Base-by-base conservation (phyloP, 305 asterid species). In the Solanum hybrid region DNA sequence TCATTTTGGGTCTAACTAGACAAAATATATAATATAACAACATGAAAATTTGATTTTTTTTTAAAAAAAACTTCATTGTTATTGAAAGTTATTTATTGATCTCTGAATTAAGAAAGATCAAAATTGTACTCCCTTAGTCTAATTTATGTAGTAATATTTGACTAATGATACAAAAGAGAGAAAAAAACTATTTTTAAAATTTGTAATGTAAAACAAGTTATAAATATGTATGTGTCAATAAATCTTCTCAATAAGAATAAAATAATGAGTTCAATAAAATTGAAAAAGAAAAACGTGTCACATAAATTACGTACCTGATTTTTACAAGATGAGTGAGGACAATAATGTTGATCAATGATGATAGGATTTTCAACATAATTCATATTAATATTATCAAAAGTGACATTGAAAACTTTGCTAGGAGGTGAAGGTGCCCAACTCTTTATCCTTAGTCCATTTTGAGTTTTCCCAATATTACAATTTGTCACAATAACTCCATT, bases 341-440 rank as follows among this genome's bases (percentile, higher is more conserved):
- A 94, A 34, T 94, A 94, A 13, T 91, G n/a, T 12, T 94, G 95
- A 76, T 94, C 96, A 36, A 94, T 91, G 90, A 92, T 28, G 90
- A 94, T 91, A 6, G 96, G 96, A 81, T 94, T 94, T 0, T 40
- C 4, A 0, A 74, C 92, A 18, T 87, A 28, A 11, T 71, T 1
- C 6, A 93, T 2, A 0, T 3, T 26, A 79, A 93, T 92, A 74
- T 93, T 64, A 0, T 77, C n/a, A n/a, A 83, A 93, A 0, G 91
- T 69, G 10, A 94, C 82, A 34, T 89, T 74, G 2, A 83, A 90
- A 0, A 90, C 94, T 1, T 11, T 34, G 75, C 40, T 74, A 0
- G 92, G 79, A 4, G 64, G 35, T 10, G 94, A 87, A 3, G 92
- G 92, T 5, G 95, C 92, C 92, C 92, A 92, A 5, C 94, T 90